Evolutionary conservation across 73 alveolate genomes (phyloP), one percentile per base, ranked within the genome.

Genomic region (Blepharisma stoltei): DNA sequence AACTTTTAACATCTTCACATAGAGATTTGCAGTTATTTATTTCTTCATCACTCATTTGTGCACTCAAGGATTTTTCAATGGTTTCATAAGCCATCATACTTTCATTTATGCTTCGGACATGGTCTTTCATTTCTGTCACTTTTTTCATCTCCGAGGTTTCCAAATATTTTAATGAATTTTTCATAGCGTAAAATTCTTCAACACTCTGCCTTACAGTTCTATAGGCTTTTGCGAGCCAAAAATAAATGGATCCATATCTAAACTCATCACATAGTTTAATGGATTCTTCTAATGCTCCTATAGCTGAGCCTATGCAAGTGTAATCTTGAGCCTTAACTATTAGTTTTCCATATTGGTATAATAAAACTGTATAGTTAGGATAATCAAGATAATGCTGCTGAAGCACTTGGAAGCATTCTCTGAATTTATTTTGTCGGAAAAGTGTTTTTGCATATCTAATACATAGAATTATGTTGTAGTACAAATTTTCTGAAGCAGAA

Each of bases 261-360:
- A 38, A 60, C 2, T 14, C 46, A 38, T 60, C 73, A 25, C 73
- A 60, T 14, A 60, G 4, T 9, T 38, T 14, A 20, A 60, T 8
- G 45, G 46, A 60, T 25, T 60, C 73, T 60, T 60, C 73, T 20
- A 60, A 4, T 18, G 73, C 73, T 14, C 46, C 23, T 8, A 60
- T 60, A 14, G 46, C 73, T 14, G 46, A 60, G 2, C 14, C 23
- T 60, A 60, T 14, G 5, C 23, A 60, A 60, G 48, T 9, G 3
- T 60, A n/a, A 14, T 60, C 73, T 8, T 14, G 46, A 18, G 38
- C 11, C 23, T 60, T 60, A 20, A 60, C 23, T 11, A 65, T 54
- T 6, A 77, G 52, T 77, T 55, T 77, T 6, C 85, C 85, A 11
- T 55, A 49, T 37, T 65, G 76, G 54, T 77, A 77, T 43, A 77